Evolutionary conservation across 441 rosid genomes (phyloP).

Genomic region (Kokia cookei): DNA sequence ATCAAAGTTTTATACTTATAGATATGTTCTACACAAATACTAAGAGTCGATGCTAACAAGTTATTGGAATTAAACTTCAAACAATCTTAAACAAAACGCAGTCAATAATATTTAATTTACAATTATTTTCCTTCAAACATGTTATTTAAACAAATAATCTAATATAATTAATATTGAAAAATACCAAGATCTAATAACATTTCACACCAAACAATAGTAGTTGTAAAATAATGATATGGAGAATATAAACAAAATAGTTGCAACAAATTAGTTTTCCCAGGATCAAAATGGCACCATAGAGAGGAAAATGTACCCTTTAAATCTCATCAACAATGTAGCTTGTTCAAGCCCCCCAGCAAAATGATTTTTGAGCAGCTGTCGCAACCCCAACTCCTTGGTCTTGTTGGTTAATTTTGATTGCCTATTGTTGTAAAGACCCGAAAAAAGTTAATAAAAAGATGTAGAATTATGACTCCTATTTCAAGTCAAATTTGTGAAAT

Average conservation of each 20-base stretch:
- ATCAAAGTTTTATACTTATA: no score
- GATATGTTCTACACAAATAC: no score
- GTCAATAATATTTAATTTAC: no score
- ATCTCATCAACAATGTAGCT: slow-evolving; percentile 9
- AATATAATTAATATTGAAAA: slow-evolving; percentile 28
- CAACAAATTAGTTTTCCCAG: slow-evolving; percentile 30
- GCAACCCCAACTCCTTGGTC: slow-evolving; percentile 55
- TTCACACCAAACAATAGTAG: slow-evolving; percentile 27
- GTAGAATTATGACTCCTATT: no score
- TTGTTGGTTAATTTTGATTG: slow-evolving; percentile 85
- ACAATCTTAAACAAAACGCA: no score
- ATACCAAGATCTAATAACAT: slow-evolving; percentile 21
- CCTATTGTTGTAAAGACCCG: slow-evolving; percentile 55
- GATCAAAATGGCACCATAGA: slow-evolving; percentile 16
- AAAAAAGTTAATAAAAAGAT: not conserved
- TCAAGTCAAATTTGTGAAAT: no score
- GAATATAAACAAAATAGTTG: slow-evolving; percentile 34
- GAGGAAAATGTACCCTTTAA: slow-evolving; percentile 9
- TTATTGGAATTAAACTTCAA: no score
- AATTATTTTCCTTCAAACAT: not conserved
- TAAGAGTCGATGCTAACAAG: no score
- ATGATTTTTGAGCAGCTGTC: slow-evolving; percentile 62
- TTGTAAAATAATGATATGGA: slow-evolving; percentile 28
- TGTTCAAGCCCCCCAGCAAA: slow-evolving; percentile 71
- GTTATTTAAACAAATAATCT: slow-evolving; percentile 10